phyloP scores from a whole-genome alignment of 2,329 filamentous ascomycete genomes.

The Aaosphaeria pasadenensis region DNA sequence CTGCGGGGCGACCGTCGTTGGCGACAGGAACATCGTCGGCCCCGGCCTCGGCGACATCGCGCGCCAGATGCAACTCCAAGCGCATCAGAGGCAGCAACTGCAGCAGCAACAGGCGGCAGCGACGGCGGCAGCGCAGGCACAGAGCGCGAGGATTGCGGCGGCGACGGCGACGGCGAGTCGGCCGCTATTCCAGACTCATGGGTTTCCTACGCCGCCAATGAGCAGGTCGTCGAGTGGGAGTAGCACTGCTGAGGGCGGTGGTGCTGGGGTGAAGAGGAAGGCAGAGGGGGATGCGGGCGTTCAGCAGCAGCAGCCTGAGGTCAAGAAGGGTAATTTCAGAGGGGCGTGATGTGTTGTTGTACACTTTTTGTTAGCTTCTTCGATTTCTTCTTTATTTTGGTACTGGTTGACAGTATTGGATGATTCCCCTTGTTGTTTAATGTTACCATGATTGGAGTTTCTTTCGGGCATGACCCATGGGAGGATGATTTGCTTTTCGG shows the following conservation, averaged over 20 bases:
- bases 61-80: constrained; percentile 27
- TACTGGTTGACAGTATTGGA: too few relatives aligned
- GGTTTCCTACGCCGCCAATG: constrained; percentile 23
- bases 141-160: background rate
- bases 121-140: constrained; percentile 6
- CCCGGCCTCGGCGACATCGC: constrained; percentile 32
- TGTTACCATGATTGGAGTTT: too few relatives aligned
- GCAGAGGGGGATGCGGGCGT: constrained; percentile 6
- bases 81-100: background rate
- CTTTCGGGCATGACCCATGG: too few relatives aligned
- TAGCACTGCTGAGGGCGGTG: constrained; percentile 15
- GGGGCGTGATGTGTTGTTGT: background rate
- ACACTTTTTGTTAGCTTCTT: background rate
- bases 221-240: constrained; percentile 18
- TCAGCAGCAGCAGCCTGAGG: background rate
- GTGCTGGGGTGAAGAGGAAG: constrained; percentile 25
- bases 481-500: too few relatives aligned
- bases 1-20: constrained; percentile 33
- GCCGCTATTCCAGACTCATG: too few relatives aligned
- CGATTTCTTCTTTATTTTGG: background rate
- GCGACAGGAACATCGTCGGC: constrained; percentile 34
- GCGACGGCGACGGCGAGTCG: background rate
- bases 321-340: background rate
- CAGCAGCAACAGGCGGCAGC: constrained; percentile 1
- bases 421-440: too few relatives aligned